Percentiles rank a stretch among this genome's conserved stretches.
Conservation (phyloP, 257 asterid genomes). For the Knoxia roxburghii region DNA sequence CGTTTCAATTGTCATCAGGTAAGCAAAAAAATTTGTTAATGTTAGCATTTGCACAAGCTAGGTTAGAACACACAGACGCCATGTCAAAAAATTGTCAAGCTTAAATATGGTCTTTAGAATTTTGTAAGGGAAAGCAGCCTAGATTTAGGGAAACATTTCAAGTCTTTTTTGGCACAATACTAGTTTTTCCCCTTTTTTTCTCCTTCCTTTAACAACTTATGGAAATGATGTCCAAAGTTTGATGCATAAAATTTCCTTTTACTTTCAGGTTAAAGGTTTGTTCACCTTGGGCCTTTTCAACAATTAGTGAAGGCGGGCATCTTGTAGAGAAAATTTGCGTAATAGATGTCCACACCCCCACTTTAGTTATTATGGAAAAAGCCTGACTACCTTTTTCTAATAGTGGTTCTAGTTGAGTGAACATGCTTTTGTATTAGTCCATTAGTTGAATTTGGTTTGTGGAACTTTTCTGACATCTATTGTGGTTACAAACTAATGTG, state of each 20-base stretch:
- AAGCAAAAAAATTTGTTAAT: not conserved
- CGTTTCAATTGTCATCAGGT: not conserved
- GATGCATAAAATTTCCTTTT: not conserved
- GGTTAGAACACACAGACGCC: not conserved
- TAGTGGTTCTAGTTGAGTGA: not conserved
- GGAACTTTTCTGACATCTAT: constrained; percentile 10
- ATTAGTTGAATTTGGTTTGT: not conserved
- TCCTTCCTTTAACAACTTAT: too few relatives aligned
- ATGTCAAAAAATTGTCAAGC: not conserved
- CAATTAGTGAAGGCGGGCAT: not conserved
- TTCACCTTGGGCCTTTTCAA: constrained; percentile 5
- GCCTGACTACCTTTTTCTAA: not conserved
- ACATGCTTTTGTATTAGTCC: not conserved
- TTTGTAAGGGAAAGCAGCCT: too few relatives aligned
- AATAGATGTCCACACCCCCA: not conserved
- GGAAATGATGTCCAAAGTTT: not conserved
- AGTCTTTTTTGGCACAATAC: not conserved
- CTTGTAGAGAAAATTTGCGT: not conserved
- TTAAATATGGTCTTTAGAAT: not conserved
- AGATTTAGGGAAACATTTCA: not conserved
- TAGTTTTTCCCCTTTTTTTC: too few relatives aligned
- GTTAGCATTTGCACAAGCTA: not conserved
- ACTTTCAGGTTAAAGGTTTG: constrained; percentile 1
- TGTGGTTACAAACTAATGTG: constrained; percentile 12
- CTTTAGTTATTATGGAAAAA: not conserved